A percentile compares a stretch with the other conserved stretches of the same genome.
phyloP scores from a whole-genome alignment of 2,329 filamentous ascomycete species.

The Uncinocarpus reesii region DNA sequence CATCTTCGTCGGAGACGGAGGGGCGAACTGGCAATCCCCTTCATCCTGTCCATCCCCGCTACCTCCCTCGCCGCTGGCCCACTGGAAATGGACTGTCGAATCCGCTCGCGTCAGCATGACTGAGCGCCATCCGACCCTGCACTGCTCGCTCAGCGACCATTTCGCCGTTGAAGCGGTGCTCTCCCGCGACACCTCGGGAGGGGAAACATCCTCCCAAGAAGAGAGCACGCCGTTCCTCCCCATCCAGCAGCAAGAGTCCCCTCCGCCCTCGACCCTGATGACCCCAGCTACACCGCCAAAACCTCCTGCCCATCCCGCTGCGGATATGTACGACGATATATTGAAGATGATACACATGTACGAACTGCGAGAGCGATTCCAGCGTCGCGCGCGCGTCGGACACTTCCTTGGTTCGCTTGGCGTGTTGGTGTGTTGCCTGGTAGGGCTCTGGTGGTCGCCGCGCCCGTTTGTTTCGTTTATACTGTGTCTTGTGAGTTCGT shows the following conservation, averaged over 20 bases:
- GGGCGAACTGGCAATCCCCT: slow-evolving; percentile 6
- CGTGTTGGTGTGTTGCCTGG: slow-evolving; percentile 61
- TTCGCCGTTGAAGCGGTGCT: slow-evolving; percentile 83
- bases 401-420: slow-evolving; percentile 63
- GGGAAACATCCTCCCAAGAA: slow-evolving; percentile 12
- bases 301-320: slow-evolving; percentile 1
- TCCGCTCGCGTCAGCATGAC: slow-evolving; percentile 67
- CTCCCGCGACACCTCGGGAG: slow-evolving; percentile 32
- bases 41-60: background rate
- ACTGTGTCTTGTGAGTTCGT: slow-evolving; percentile 65
- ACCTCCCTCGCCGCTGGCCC: slow-evolving; percentile 19
- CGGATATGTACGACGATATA: slow-evolving; percentile 58
- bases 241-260: slow-evolving; percentile 16
- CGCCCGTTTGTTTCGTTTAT: slow-evolving; percentile 67
- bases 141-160: slow-evolving; percentile 86
- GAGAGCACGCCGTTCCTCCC: slow-evolving; percentile 16
- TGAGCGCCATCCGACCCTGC: slow-evolving; percentile 65
- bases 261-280: background rate
- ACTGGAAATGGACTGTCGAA: slow-evolving; percentile 56
- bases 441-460: slow-evolving; percentile 79
- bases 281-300: background rate
- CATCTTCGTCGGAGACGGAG: slow-evolving; percentile 64
- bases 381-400: slow-evolving; percentile 58
- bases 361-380: slow-evolving; percentile 56
- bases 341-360: slow-evolving; percentile 61